These are phyloP conservation scores for Phytophthora brassicae DNA, from an alignment of 352 stramenopile genomes.

Conservation along the genomic window DNA sequence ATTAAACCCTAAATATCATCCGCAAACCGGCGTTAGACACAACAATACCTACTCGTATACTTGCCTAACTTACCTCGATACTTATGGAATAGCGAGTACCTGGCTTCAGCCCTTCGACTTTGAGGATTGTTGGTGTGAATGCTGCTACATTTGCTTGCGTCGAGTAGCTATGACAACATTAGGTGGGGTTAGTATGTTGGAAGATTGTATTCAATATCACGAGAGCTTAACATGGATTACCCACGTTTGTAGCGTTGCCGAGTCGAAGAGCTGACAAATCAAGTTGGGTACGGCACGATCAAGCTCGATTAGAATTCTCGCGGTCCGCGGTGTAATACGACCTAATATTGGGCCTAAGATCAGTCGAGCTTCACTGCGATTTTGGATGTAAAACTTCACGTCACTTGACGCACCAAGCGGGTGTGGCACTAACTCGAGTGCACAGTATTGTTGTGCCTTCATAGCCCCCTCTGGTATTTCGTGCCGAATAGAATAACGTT, in stretches of 20 bases:
- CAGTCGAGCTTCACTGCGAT: slow-evolving; percentile 40
- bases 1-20: slow-evolving; percentile 40
- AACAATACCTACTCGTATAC: neutral
- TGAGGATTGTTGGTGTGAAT: slow-evolving; percentile 60
- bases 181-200: neutral
- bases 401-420: slow-evolving; percentile 29
- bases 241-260: slow-evolving; percentile 37
- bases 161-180: slow-evolving; percentile 17
- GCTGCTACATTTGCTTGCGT: slow-evolving; percentile 35
- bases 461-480: slow-evolving; percentile 20
- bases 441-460: slow-evolving; percentile 43
- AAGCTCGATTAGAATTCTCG: slow-evolving; percentile 64
- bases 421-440: slow-evolving; percentile 56
- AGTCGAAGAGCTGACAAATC: slow-evolving; percentile 42
- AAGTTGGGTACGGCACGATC: slow-evolving; percentile 43
- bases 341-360: slow-evolving; percentile 68
- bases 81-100: slow-evolving; percentile 55
- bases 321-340: slow-evolving; percentile 49
- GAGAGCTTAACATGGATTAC: too few species aligned
- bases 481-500: slow-evolving; percentile 20
- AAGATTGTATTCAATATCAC: too few species aligned
- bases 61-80: slow-evolving; percentile 44
- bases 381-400: slow-evolving; percentile 40
- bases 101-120: slow-evolving; percentile 58
- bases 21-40: neutral